Evolutionary conservation across 2,329 filamentous ascomycete genomes (phyloP).

Genomic region (Colletotrichum eremochloae): DNA sequence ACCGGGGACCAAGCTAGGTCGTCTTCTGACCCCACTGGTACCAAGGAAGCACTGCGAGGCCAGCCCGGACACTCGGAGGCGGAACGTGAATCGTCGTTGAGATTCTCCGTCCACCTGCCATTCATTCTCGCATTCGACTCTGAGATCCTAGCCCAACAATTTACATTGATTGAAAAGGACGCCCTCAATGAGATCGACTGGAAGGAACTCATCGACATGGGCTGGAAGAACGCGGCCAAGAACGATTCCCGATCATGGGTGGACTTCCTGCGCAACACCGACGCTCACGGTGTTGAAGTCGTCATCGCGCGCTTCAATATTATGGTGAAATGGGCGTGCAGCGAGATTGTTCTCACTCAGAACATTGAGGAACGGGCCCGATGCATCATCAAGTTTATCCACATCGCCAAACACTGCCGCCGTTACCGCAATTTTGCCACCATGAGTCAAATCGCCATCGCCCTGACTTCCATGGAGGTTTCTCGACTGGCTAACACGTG

Average conservation of each 20-base stretch:
- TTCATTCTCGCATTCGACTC: constrained; percentile 88
- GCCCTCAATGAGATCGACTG: constrained; percentile 89
- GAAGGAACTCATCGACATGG: constrained; percentile 87
- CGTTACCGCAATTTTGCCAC: constrained; percentile 86
- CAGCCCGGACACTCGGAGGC: constrained; percentile 50
- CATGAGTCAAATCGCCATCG: constrained; percentile 84
- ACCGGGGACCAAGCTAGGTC: constrained; percentile 54
- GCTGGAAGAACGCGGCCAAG: constrained; percentile 79
- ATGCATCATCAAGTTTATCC: constrained; percentile 85
- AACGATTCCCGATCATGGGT: constrained; percentile 83
- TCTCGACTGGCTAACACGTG: constrained; percentile 78
- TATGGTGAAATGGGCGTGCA: constrained; percentile 88
- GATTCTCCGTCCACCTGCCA: constrained; percentile 74
- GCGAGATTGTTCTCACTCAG: constrained; percentile 82
- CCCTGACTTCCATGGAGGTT: constrained; percentile 80
- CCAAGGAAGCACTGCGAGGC: constrained; percentile 54
- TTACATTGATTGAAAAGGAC: constrained; percentile 88
- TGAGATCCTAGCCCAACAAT: constrained; percentile 82
- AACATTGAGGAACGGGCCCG: constrained; percentile 78
- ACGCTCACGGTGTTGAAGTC: constrained; percentile 83
- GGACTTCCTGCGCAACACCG: constrained; percentile 79
- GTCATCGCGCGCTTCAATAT: constrained; percentile 90
- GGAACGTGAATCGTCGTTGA: constrained; percentile 48
- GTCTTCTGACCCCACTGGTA: constrained; percentile 50
- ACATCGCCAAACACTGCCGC: constrained; percentile 82